A percentile compares a stretch with the other conserved stretches of the same genome.
These are phyloP conservation scores for Babesia ovata DNA, from an alignment of 169 alveolate genomes.

Conservation along the genomic window DNA sequence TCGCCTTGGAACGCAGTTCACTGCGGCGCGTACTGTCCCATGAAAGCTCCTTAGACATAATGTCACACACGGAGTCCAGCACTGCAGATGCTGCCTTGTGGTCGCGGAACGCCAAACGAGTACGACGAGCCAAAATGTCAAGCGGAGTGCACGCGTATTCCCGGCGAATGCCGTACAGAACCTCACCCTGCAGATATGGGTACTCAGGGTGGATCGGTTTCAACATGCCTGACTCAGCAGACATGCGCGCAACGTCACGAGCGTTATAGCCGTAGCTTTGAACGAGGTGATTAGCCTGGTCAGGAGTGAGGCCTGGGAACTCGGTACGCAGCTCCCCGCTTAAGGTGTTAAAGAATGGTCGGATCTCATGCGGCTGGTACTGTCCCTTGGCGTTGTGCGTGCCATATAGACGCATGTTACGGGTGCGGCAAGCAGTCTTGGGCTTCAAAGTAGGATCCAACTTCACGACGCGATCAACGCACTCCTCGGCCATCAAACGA, in stretches of 20 bases:
- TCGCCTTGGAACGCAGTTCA: conserved; percentile 64
- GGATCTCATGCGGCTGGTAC: conserved; percentile 63
- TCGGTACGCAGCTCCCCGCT: conserved; percentile 55
- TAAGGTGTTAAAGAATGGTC: conserved; percentile 70
- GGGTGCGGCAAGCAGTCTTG: conserved; percentile 74
- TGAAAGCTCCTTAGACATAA: conserved; percentile 70
- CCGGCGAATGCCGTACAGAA: conserved; percentile 73
- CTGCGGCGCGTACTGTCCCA: conserved; percentile 63
- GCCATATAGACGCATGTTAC: conserved; percentile 65
- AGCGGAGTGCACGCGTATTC: conserved; percentile 79
- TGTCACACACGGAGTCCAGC: conserved; percentile 49
- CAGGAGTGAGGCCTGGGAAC: conserved; percentile 60
- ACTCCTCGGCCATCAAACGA: conserved; percentile 91
- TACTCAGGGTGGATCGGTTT: conserved; percentile 68
- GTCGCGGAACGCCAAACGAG: conserved; percentile 79
- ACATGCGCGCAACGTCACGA: conserved; percentile 72
- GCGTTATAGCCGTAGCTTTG: conserved; percentile 78
- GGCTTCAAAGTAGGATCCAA: conserved; percentile 53
- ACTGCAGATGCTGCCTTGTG: conserved; percentile 62
- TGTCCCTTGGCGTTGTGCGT: conserved; percentile 71
- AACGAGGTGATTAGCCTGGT: conserved; percentile 72
- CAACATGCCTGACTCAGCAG: conserved; percentile 64
- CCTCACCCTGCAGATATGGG: conserved; percentile 78
- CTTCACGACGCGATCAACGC: conserved; percentile 70
- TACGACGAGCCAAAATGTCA: conserved; percentile 82